Conservation (phyloP, 106 monocot genomes). For the Narthecium ossifragum region DNA sequence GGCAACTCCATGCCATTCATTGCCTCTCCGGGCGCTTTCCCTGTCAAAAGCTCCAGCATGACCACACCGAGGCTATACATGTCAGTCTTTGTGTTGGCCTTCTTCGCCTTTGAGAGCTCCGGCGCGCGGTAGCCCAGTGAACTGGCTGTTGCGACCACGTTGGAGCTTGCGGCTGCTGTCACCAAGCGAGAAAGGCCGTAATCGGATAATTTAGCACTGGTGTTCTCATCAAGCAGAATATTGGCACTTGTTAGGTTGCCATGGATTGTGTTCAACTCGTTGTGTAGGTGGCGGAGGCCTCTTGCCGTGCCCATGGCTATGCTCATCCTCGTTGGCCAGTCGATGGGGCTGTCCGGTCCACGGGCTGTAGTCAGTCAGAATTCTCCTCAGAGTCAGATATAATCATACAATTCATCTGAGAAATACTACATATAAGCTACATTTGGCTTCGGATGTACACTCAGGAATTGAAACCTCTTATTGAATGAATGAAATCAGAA, state of each 20-base stretch:
- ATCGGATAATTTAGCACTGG: conserved; percentile 51
- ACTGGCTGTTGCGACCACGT: conserved; percentile 43
- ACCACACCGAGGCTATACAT: conserved; percentile 82
- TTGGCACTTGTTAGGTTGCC: conserved; percentile 79
- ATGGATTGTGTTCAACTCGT: conserved; percentile 48
- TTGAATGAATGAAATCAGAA: too few relatives aligned
- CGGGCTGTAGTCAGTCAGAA: conserved; percentile 67
- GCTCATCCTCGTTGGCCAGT: conserved; percentile 64
- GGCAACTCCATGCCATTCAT: conserved; percentile 77
- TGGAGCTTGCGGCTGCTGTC: conserved; percentile 63
- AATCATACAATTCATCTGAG: too few relatives aligned
- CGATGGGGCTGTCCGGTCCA: conserved; percentile 44
- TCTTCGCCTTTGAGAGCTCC: conserved; percentile 79
- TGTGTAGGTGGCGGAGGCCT: conserved; percentile 59
- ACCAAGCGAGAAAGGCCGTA: conserved; percentile 65
- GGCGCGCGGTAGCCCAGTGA: conserved; percentile 85
- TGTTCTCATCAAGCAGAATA: conserved; percentile 49
- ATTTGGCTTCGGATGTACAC: too few relatives aligned
- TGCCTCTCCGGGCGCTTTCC: conserved; percentile 71
- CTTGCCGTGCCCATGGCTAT: conserved; percentile 53
- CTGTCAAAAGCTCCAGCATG: conserved; percentile 82
- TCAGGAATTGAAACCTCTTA: too few relatives aligned
- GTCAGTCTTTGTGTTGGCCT: conserved; percentile 66
- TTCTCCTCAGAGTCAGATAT: too few relatives aligned
- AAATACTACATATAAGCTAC: too few relatives aligned